Base-by-base conservation (phyloP, 208 protist species). In the Crithidia bombi region DNA sequence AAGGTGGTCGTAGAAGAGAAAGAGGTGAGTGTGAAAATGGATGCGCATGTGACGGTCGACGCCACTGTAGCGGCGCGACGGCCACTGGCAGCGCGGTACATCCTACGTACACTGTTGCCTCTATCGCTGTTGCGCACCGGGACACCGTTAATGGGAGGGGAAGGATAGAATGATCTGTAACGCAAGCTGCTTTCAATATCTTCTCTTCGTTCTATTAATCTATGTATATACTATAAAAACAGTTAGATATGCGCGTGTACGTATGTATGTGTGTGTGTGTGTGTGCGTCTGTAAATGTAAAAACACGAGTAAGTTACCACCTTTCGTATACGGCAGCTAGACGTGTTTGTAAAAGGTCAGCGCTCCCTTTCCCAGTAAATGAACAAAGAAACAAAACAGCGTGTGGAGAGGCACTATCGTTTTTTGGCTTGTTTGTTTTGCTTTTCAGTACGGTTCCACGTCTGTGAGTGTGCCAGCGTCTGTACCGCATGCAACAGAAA, bases 11-110 rank as follows among this genome's bases (percentile, higher is more conserved):
- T n/a, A 21, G 41, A 46, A 30, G 56, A 6, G 30, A 38, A 66
- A n/a, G 49, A 58, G 9, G 49, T 3, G n/a, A 41, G 39, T 7
- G 41, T 50, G 9, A 43, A 47, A 23, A 52, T 43, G 25, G 55
- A 43, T 2, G 44, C 50, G 14, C 57, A 35, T 7, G 17, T 7
- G 5, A 63, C 9, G 15, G 36, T 50, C 19, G 58, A 41, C 15
- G 28, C 49, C 28, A 52, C 52, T 28, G 63, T 47, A 5, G 63
- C 62, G 10, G 63, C 39, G 11, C 56, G 50, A 14, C 57, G 64
- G 0, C 5, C 57, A 26, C 63, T 41, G n/a, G 56, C 56, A 52
- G 56, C 56, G 44, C 65, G 64, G 28, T 67, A 77, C 71, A 77
- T 77, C 21, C 51, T 39, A 15, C 30, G 30, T 12, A 23, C 12